Percentiles rank a stretch among this genome's conserved stretches.
Conservation (phyloP, 1,284 basidiomycete species). For the Sanghuangporus weigelae region DNA sequence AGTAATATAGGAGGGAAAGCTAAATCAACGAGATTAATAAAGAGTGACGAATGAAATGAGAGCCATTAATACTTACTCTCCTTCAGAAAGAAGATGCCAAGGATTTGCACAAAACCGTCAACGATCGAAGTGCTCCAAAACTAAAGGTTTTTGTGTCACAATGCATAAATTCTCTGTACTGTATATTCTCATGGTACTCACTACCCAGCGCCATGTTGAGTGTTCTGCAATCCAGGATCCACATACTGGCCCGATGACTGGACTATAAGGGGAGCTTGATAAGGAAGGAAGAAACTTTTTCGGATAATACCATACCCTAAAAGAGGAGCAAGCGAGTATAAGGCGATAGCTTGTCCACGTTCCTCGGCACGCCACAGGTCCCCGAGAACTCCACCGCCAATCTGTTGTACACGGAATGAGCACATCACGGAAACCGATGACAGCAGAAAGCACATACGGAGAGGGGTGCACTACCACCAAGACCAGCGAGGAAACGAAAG, state of each 20-base stretch:
- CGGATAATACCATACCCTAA: slow-evolving; percentile 31
- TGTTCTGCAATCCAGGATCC: slow-evolving; percentile 47
- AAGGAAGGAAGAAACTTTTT: too few species aligned
- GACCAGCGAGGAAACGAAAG: slow-evolving; percentile 60
- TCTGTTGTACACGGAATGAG: slow-evolving; percentile 27
- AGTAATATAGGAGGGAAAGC: slow-evolving; percentile 44
- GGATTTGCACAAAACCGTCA: slow-evolving; percentile 31
- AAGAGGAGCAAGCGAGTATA: slow-evolving; percentile 62
- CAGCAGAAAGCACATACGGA: slow-evolving; percentile 33
- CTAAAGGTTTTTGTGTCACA: slow-evolving; percentile 40
- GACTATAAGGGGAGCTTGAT: slow-evolving; percentile 21
- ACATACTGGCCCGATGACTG: slow-evolving; percentile 58
- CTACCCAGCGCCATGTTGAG: slow-evolving; percentile 65
- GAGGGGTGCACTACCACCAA: slow-evolving; percentile 62
- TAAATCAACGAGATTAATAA: slow-evolving; percentile 15
- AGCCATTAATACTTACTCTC: slow-evolving; percentile 32
- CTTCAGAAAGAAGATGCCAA: slow-evolving; percentile 40
- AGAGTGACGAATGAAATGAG: neutral
- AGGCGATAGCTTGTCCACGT: slow-evolving; percentile 59
- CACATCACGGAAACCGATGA: slow-evolving; percentile 1
- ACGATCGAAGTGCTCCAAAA: slow-evolving; percentile 39
- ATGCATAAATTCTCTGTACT: neutral
- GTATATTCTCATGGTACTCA: slow-evolving; percentile 30
- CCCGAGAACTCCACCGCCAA: slow-evolving; percentile 63
- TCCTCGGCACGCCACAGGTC: slow-evolving; percentile 70